These are phyloP conservation scores for Zymoseptoria passerinii DNA, from an alignment of 2,329 filamentous ascomycete species.

Conservation along the genomic window DNA sequence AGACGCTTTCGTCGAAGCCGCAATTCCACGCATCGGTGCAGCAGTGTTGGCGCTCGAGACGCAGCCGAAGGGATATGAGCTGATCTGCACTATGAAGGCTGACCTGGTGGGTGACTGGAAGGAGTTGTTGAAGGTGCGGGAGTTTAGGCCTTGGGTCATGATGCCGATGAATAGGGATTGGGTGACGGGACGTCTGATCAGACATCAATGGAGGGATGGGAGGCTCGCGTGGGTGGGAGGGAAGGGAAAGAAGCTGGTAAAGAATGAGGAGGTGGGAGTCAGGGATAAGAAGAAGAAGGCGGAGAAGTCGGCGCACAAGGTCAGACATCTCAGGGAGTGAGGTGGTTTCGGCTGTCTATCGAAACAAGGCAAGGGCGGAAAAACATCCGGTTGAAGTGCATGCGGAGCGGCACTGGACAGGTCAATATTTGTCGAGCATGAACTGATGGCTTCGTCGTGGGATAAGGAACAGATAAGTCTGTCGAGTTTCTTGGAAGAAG, in stretches of 20 bases:
- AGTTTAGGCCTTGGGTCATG: background rate
- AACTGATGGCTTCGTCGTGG: too few relatives aligned
- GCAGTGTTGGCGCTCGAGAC: background rate
- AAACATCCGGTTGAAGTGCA: too few relatives aligned
- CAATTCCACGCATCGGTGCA: background rate
- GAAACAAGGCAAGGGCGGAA: too few relatives aligned
- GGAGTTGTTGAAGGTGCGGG: background rate
- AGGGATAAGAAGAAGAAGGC: background rate
- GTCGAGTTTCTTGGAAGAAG: too few relatives aligned
- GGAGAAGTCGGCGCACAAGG: too few relatives aligned
- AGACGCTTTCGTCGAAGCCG: background rate
- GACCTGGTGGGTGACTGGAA: background rate
- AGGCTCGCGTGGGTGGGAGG: background rate
- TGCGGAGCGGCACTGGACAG: too few relatives aligned
- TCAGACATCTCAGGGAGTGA: too few relatives aligned
- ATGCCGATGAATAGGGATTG: background rate
- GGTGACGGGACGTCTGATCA: background rate
- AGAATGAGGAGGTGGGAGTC: background rate
- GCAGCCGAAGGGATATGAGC: background rate
- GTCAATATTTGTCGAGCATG: too few relatives aligned
- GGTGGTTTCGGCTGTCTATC: too few relatives aligned
- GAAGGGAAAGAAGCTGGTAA: background rate
- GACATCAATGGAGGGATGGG: background rate
- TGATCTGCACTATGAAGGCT: background rate
- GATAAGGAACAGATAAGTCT: too few relatives aligned